phyloP scores from a whole-genome alignment of 2,329 filamentous ascomycete species.

The Aspergillus fijiensis region DNA sequence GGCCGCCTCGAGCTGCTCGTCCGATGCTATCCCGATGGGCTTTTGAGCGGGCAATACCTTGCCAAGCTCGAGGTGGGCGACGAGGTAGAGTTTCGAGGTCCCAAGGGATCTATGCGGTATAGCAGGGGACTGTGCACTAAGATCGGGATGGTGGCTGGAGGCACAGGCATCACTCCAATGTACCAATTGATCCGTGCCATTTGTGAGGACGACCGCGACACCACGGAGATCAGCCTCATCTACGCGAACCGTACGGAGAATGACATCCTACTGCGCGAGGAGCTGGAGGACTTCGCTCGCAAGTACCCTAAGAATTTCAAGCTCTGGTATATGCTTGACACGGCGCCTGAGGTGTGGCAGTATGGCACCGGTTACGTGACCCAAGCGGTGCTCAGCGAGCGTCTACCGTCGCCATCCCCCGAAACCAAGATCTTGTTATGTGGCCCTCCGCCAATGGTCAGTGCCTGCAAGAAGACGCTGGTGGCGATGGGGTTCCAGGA shows the following conservation, averaged over 20 bases:
- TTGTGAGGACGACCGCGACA: slow-evolving; percentile 60
- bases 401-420: slow-evolving; percentile 47
- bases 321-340: slow-evolving; percentile 57
- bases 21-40: slow-evolving; percentile 38
- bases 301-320: slow-evolving; percentile 56
- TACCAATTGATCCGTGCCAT: slow-evolving; percentile 64
- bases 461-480: slow-evolving; percentile 55
- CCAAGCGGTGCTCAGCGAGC: slow-evolving; percentile 50
- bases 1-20: slow-evolving; percentile 38
- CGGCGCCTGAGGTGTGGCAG: slow-evolving; percentile 49
- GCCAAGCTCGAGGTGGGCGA: slow-evolving; percentile 33
- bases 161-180: slow-evolving; percentile 51
- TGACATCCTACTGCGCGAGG: slow-evolving; percentile 59
- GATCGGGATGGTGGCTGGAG: slow-evolving; percentile 42
- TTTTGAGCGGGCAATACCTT: slow-evolving; percentile 35
- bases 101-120: slow-evolving; percentile 39
- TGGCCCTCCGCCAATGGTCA: slow-evolving; percentile 61
- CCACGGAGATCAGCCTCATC: slow-evolving; percentile 57
- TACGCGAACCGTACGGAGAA: slow-evolving; percentile 60
- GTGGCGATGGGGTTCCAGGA: slow-evolving; percentile 52
- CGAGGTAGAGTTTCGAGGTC: slow-evolving; percentile 36
- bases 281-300: slow-evolving; percentile 56
- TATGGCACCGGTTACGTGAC: slow-evolving; percentile 54
- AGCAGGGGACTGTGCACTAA: slow-evolving; percentile 29
- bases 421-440: slow-evolving; percentile 59